Base-by-base conservation (phyloP, 305 asterid species). In the Fraxinus ornus region DNA sequence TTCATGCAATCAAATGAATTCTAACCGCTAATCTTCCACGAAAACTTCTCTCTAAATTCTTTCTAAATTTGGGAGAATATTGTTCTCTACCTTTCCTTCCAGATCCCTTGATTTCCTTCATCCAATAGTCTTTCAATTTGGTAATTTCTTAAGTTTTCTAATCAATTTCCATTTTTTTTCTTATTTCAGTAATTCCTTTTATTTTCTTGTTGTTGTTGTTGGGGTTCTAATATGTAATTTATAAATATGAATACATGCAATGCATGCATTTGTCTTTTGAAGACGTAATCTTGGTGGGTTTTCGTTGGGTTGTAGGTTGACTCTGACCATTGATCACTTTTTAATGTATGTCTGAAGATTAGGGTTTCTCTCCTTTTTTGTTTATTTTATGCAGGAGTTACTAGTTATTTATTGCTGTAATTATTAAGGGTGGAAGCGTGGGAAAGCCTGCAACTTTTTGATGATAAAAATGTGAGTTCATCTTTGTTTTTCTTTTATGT, bases 261-360 rank as follows among this genome's bases (percentile, higher is more conserved):
- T 77, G 76, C 82, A 70, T 88, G 81, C 88, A 88, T 83, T 81
- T 47, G 73, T 36, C 2, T 35, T 35, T 35, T 33, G 2, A 77
- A 79, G 84, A 71, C 66, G 77, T 60, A 74, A 78, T 57, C 71
- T 84, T 83, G 79, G 75, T 81, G 89, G 91, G 84, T 76, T 84
- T 84, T 79, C 9, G 71, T 82, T 83, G 73, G 82, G 79, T 86
- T 87, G 79, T 79, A 52, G 76, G 79, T 78, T 83, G 77, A 37
- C 44, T 86, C 78, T 87, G 89, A 87, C 82, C 84, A 73, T 84
- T 82, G 86, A 89, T 86, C 85, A 84, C 78, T 81, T 81, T 55
- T 77, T 80, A 37, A 75, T 84, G 10, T 36, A 30, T 66, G 55
- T 77, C 55, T 80, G 3, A 78, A 82, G 86, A 70, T 86, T 89